Evolutionary conservation across 2,329 filamentous ascomycete species (phyloP).

Genomic region (Cladophialophora carrionii): DNA sequence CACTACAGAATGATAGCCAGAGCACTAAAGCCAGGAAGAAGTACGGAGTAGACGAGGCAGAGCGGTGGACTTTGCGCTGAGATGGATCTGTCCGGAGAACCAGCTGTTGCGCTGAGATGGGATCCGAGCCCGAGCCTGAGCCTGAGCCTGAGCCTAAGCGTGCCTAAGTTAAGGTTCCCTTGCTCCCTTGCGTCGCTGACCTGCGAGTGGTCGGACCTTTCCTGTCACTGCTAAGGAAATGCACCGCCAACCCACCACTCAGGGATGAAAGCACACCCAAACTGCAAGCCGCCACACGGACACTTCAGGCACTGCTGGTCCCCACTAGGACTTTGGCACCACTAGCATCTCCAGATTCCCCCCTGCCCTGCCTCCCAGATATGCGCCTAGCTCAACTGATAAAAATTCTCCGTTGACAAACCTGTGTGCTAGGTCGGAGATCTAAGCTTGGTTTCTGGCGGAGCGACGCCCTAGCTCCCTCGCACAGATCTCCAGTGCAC

Average conservation of each 20-base stretch:
- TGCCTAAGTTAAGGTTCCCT: background rate
- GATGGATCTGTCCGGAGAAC: constrained; percentile 6
- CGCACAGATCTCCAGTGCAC: constrained; percentile 9
- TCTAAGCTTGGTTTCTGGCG: background rate
- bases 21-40: constrained; percentile 13
- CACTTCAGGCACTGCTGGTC: background rate
- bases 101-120: constrained; percentile 21
- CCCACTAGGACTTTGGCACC: background rate
- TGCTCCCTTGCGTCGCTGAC: background rate
- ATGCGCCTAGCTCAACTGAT: constrained; percentile 17
- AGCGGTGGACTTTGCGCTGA: constrained; percentile 17
- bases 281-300: background rate
- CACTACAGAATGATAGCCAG: constrained; percentile 10
- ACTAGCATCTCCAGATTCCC: constrained; percentile 1
- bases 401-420: constrained; percentile 22
- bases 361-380: constrained; percentile 3
- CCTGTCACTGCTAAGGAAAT: constrained; percentile 8
- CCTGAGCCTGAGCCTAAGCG: background rate
- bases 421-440: constrained; percentile 4
- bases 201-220: constrained; percentile 7
- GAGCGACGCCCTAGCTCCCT: background rate
- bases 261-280: constrained; percentile 11
- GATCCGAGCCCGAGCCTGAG: constrained; percentile 1
- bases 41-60: constrained; percentile 15
- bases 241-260: constrained; percentile 2